Evolutionary conservation across 768 basidiomycete genomes (phyloP).

Genomic region (Lepiota subincarnata): DNA sequence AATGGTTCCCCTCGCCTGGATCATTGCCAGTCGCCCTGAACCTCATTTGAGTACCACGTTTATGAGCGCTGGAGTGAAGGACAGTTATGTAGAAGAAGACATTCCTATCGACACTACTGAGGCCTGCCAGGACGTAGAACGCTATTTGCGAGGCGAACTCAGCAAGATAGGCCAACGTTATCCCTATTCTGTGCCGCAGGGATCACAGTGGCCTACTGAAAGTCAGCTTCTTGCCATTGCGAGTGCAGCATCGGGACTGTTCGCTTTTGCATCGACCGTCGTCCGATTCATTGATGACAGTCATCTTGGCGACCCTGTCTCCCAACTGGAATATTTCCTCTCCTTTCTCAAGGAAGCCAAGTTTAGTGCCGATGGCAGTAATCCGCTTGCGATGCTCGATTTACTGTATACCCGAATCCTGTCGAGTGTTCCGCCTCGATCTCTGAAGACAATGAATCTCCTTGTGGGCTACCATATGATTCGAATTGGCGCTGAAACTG

Average conservation of each 20-base stretch:
- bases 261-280: neutral
- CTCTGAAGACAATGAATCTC: neutral
- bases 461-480: neutral
- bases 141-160: neutral
- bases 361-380: neutral
- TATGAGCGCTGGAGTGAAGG: neutral
- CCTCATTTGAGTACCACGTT: neutral
- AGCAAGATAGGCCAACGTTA: neutral
- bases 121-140: neutral
- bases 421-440: neutral
- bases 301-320: neutral
- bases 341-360: neutral
- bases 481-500: neutral
- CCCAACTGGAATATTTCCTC: neutral
- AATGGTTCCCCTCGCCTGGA: neutral
- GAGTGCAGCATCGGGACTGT: neutral
- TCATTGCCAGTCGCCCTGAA: slow-evolving; percentile 2
- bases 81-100: neutral
- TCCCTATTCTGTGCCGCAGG: neutral
- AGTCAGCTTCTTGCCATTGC: neutral
- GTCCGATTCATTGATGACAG: neutral
- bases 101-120: neutral
- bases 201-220: neutral
- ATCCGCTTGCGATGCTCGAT: neutral
- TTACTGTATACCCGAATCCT: neutral